A percentile compares a stretch with the other conserved stretches of the same genome.
Conservation (phyloP, 139 green algal species). For the Tetraselmis chui region DNA sequence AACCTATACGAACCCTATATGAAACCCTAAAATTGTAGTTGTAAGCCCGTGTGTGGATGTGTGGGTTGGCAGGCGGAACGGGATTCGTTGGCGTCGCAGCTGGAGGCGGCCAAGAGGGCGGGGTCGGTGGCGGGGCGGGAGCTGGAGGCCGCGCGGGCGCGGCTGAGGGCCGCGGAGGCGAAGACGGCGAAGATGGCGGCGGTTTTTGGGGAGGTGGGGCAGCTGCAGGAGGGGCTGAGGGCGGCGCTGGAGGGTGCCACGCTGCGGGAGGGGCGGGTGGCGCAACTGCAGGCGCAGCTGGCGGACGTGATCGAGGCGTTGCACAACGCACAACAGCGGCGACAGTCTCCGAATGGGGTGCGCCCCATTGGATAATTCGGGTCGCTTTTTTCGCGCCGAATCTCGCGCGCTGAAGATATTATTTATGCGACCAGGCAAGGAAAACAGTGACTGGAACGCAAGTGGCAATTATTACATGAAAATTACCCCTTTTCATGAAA, state of each 20-base stretch:
- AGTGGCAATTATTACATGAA: no score
- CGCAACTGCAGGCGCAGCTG: neutral
- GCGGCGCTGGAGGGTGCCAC: neutral
- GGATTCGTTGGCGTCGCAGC: neutral
- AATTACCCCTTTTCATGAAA: no score
- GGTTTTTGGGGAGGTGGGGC: neutral
- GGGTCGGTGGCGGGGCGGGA: neutral
- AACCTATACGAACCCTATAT: no score
- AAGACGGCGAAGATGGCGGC: neutral
- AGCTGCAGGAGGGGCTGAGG: neutral
- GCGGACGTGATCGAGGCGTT: neutral
- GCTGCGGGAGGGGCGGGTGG: neutral
- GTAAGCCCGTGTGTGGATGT: no score
- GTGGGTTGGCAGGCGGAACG: neutral
- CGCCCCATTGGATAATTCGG: no score
- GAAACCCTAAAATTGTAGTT: no score
- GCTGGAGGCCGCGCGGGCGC: neutral
- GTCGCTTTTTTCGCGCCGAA: no score
- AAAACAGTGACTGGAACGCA: no score
- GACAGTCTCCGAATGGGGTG: neutral
- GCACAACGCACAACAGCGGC: neutral
- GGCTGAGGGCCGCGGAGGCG: neutral
- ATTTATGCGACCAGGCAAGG: no score
- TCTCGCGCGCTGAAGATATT: no score
- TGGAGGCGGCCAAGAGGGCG: neutral